Evolutionary conservation across 108 stramenopile species (phyloP), one percentile per base, ranked within the genome.

Genomic region (Schizochytrium sp.): DNA sequence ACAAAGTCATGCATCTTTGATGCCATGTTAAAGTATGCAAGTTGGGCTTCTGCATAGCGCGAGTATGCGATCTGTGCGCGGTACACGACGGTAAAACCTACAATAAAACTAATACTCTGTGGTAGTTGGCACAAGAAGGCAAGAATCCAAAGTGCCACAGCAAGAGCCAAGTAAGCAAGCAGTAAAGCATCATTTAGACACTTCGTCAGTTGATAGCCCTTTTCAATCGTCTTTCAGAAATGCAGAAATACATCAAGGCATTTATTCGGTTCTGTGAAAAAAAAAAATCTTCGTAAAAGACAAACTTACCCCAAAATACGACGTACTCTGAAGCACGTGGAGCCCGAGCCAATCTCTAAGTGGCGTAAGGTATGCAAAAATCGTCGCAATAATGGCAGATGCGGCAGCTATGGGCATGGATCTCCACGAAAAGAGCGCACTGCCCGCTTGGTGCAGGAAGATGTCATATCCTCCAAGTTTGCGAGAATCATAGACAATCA

Each of bases 1-100:
- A 83, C 47, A 83, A 83, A 83, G 53, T 83, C 76, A 40, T 83
- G 76, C 76, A 83, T 49, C 28, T 83, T 83, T 5, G 76, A 83
- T 3, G 76, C 28, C 76, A 83, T 83, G 76, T 83, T 55, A 50
- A 83, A 83, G 1, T 83, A 83, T 10, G 76, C 47, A n/a, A 55
- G 47, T 28, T 83, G 76, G 38, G 76, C 76, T 40, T 46, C 76
- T 5, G 76, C 5, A 3, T 83, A 83, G 10, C 76, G 76, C 53
- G 10, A n/a, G 3, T 83, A 83, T n/a, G 76, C 2, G 53, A 83
- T 83, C 53, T 83, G 76, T 8, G 76, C 49, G 1, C 76, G 76
- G 76, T 83, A 83, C 76, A 83, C 76, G 53, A 83, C 76, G 7
- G 53, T 55, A 40, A 83, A 83, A 28, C 76, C 76, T 28, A 83